Evolutionary conservation across 1,284 basidiomycete genomes (phyloP).

Genomic region (Ceraceosorus guamensis): DNA sequence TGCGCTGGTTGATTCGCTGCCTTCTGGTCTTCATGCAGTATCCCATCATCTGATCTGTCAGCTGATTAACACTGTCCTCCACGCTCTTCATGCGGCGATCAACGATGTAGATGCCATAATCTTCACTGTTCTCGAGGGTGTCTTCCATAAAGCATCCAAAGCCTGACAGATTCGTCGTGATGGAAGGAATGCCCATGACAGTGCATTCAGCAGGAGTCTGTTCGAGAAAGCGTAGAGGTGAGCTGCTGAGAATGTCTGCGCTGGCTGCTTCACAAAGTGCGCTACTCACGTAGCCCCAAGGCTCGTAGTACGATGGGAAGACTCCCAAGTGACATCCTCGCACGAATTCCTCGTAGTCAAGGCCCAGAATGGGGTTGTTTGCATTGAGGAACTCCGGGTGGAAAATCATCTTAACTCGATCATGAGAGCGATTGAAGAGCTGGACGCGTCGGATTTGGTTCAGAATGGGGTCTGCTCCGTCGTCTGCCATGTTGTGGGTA

Average conservation of each 20-base stretch:
- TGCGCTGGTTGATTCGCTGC: constrained; percentile 95
- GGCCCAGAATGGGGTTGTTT: constrained; percentile 90
- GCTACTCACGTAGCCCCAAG: constrained; percentile 62
- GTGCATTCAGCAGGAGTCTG: constrained; percentile 57
- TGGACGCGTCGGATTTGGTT: constrained; percentile 89
- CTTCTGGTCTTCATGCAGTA: constrained; percentile 85
- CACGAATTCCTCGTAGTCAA: constrained; percentile 99
- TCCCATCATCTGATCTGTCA: constrained; percentile 46
- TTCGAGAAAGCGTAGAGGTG: background rate
- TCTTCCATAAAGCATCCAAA: constrained; percentile 99
- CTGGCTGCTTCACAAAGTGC: too few relatives aligned
- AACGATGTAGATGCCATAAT: constrained; percentile 71
- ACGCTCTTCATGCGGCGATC: constrained; percentile 82
- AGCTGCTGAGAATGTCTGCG: constrained; percentile 47
- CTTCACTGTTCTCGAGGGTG: constrained; percentile 69
- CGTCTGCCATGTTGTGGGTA: constrained; percentile 97
- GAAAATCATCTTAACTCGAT: constrained; percentile 93
- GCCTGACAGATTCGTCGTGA: constrained; percentile 94
- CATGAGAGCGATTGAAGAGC: constrained; percentile 73
- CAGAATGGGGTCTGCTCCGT: constrained; percentile 80
- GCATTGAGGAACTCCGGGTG: constrained; percentile 97
- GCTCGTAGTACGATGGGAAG: constrained; percentile 90
- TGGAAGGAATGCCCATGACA: constrained; percentile 89
- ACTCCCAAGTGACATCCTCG: constrained; percentile 94
- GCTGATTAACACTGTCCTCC: constrained; percentile 76